These are phyloP conservation scores for Begonia loranthoides DNA, from an alignment of 306 rosid species.

Conservation along the genomic window DNA sequence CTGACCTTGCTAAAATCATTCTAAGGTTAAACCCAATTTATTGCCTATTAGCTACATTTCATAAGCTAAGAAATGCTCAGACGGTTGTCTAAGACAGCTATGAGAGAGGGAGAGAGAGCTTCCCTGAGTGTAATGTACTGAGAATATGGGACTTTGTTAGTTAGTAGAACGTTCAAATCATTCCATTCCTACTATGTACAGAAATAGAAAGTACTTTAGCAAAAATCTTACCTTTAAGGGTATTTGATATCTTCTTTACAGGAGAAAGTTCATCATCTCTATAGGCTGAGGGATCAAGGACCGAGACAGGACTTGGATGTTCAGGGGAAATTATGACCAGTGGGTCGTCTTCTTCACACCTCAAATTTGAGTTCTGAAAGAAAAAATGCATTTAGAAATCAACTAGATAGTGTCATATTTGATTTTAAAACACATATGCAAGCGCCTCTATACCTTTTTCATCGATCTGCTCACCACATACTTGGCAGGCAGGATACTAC, in stretches of 20 bases:
- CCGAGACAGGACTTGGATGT: slow-evolving; percentile 77
- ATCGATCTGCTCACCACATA: slow-evolving; percentile 28
- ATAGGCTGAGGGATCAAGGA: slow-evolving; percentile 55
- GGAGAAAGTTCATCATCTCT: slow-evolving; percentile 53
- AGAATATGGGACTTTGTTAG: too few relatives aligned
- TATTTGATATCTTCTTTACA: slow-evolving; percentile 28
- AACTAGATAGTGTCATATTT: neutral
- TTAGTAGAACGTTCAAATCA: too few relatives aligned
- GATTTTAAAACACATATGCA: too few relatives aligned
- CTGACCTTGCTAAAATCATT: too few relatives aligned
- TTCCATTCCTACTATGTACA: too few relatives aligned
- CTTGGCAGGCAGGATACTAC: slow-evolving; percentile 25
- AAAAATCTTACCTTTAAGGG: slow-evolving; percentile 42
- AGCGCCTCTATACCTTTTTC: slow-evolving; percentile 21
- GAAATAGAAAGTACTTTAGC: too few relatives aligned
- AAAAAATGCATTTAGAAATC: slow-evolving; percentile 5
- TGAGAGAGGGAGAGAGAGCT: too few relatives aligned
- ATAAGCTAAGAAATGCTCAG: too few relatives aligned
- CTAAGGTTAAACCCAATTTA: too few relatives aligned
- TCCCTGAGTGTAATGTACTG: too few relatives aligned
- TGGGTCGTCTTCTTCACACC: slow-evolving; percentile 36
- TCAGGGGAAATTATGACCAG: slow-evolving; percentile 29
- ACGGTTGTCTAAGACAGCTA: too few relatives aligned
- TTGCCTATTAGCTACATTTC: too few relatives aligned
- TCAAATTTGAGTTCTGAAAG: slow-evolving; percentile 38